Percentiles rank a stretch among this genome's conserved stretches.
These are phyloP conservation scores for Solanum clarkiae DNA, from an alignment of 257 asterid species.

Conservation along the genomic window DNA sequence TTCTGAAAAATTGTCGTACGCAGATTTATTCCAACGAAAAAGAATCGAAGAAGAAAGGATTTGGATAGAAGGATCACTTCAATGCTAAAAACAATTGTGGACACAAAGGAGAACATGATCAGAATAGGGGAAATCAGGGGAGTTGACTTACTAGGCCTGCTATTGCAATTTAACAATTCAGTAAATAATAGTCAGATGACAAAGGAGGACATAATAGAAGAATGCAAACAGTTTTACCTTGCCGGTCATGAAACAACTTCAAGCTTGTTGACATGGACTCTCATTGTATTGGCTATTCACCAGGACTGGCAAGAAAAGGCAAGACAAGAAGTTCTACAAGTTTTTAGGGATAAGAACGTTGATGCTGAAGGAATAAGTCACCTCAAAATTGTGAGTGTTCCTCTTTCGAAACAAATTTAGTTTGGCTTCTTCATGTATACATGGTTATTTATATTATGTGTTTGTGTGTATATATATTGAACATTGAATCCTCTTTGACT, in stretches of 20 bases:
- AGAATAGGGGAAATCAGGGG: conserved; percentile 8
- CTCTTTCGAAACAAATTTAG: not conserved
- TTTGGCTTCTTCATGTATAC: not conserved
- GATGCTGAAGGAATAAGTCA: conserved; percentile 24
- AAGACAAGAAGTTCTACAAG: conserved; percentile 31
- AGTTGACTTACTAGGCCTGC: conserved; percentile 26
- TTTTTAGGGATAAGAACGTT: conserved; percentile 21
- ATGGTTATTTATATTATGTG: not conserved
- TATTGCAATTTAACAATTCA: conserved; percentile 22
- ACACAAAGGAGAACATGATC: conserved; percentile 18
- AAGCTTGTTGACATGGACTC: conserved; percentile 39
- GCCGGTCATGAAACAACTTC: conserved; percentile 50
- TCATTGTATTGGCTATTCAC: conserved; percentile 38
- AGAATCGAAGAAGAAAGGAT: conserved; percentile 26
- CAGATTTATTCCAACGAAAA: conserved; percentile 47
- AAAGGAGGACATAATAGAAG: conserved; percentile 43
- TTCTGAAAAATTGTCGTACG: not conserved
- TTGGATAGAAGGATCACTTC: conserved; percentile 25
- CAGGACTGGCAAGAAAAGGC: conserved; percentile 47
- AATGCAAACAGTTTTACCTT: conserved; percentile 40
- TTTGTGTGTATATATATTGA: not conserved
- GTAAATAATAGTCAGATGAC: conserved; percentile 18
- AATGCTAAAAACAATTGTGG: conserved; percentile 24
- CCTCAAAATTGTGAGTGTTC: conserved; percentile 35
- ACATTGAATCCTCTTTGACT: not conserved